A percentile compares a stretch with the other conserved stretches of the same genome.
Evolutionary conservation across 2,329 filamentous ascomycete species (phyloP).

Genomic region (Neurospora sp.): DNA sequence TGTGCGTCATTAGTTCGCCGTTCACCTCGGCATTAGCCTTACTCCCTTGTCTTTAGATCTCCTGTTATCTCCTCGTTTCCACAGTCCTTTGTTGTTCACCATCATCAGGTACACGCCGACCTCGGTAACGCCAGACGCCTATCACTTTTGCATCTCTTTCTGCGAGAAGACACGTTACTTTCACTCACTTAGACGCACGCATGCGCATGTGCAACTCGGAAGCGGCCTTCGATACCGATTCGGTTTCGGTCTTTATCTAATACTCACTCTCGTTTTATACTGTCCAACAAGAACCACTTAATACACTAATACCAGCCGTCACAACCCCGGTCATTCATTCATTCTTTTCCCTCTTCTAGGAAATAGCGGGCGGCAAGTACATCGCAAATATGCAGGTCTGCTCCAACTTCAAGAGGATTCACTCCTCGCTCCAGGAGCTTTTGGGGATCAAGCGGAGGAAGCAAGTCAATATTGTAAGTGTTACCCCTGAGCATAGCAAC

Average conservation of each 20-base stretch:
- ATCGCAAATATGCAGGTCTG: constrained; percentile 23
- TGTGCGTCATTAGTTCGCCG: constrained; percentile 3
- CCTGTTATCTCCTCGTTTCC: background rate
- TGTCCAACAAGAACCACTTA: background rate
- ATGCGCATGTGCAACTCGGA: background rate
- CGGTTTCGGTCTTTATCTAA: background rate
- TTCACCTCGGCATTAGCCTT: constrained; percentile 6
- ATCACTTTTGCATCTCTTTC: background rate
- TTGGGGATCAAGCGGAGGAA: constrained; percentile 32
- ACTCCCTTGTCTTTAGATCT: background rate
- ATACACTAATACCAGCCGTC: background rate
- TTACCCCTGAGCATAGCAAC: background rate
- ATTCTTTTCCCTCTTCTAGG: background rate
- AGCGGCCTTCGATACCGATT: background rate
- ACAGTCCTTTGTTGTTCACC: background rate
- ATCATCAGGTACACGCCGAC: background rate
- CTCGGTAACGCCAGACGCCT: background rate
- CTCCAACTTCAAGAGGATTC: constrained; percentile 34
- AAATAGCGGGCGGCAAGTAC: background rate
- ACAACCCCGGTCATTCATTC: background rate
- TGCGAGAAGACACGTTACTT: background rate
- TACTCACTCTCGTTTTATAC: background rate
- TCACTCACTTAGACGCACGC: background rate
- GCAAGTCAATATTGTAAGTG: constrained; percentile 37
- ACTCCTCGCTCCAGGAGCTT: constrained; percentile 35